Evolutionary conservation across 352 stramenopile genomes (phyloP), one percentile per base, ranked within the genome.

Genomic region (Aphanomyces stellatus): DNA sequence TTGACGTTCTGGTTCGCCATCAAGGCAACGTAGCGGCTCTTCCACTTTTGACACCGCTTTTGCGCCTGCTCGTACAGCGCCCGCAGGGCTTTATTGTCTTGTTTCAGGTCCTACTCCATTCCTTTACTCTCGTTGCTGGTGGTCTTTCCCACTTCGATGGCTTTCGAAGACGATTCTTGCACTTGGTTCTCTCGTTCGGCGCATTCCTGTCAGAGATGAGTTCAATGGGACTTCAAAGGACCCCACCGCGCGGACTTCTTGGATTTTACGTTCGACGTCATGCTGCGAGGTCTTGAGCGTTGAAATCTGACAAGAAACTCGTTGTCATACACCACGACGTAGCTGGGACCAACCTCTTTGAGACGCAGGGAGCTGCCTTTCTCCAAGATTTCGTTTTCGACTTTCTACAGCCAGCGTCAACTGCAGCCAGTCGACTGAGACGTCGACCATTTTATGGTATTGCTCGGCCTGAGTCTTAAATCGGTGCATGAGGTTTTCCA

Each of bases 401-500:
- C 75, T 88, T 88, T 88, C 82, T 91, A 53, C 28, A 68, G 15
- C 10, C 28, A 51, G 1, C 13, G 17, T 51, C 28, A 24, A 10
- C 40, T 17, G 11, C 22, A 62, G 31, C 28, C 30, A n/a, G 27
- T 15, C 25, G 19, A 22, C 55, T 15, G 25, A n/a, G n/a, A 49
- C 55, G 28, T 30, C n/a, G n/a, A 88, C 82, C 82, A 91, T 88
- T 62, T 78, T 80, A 53, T 85, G 79, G 46, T 82, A 88, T 67
- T 88, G 76, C 24, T 79, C 81, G 30, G 78, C 77, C 60, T 90
- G 82, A 31, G 86, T 69, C 8, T 73, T 86, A 68, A 89, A 89
- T 31, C 80, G 78, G 51, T 87, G 77, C 80, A 91, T 90, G 69
- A 91, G 74, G 55, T 88, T 91, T 66, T 91, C 82, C 8, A 91